Percentiles rank a stretch among this genome's conserved stretches.
Conservation (phyloP, 225 moss, liverwort and hornwort genomes). For the Physcomitrellopsis africana region DNA sequence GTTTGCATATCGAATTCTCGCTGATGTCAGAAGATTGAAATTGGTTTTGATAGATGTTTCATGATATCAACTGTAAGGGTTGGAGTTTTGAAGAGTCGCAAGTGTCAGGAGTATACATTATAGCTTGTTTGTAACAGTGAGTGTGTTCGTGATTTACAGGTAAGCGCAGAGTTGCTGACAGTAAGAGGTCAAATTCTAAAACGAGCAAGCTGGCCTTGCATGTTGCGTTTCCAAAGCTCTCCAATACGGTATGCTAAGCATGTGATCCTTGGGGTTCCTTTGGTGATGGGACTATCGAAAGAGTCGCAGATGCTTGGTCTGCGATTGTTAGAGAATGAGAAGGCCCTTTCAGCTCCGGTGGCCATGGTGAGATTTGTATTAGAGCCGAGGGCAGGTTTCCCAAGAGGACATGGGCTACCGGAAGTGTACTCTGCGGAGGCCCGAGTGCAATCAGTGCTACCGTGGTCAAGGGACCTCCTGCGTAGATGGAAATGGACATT, state of each 20-base stretch:
- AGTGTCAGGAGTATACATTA: neutral
- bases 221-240: conserved; percentile 51
- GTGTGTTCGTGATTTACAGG: conserved; percentile 21
- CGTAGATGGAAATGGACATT: conserved; percentile 62
- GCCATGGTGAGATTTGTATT: conserved; percentile 51
- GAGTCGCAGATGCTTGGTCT: conserved; percentile 57
- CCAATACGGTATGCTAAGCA: conserved; percentile 50
- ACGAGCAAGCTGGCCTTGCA: conserved; percentile 61
- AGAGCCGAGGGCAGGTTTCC: conserved; percentile 54
- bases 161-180: conserved; percentile 59
- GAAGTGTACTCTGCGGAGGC: conserved; percentile 57
- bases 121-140: neutral
- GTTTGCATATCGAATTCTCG: conserved; percentile 38
- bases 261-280: conserved; percentile 46
- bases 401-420: conserved; percentile 48
- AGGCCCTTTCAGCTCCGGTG: conserved; percentile 40
- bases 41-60: neutral
- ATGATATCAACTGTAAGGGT: neutral
- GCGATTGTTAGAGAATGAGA: conserved; percentile 53
- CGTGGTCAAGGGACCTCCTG: conserved; percentile 48
- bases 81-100: neutral
- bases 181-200: conserved; percentile 50
- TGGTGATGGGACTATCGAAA: conserved; percentile 47
- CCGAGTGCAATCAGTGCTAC: conserved; percentile 45
- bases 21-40: neutral